Evolutionary conservation across 495 filamentous ascomycete genomes (phyloP).

Genomic region (Penicillium lagena): DNA sequence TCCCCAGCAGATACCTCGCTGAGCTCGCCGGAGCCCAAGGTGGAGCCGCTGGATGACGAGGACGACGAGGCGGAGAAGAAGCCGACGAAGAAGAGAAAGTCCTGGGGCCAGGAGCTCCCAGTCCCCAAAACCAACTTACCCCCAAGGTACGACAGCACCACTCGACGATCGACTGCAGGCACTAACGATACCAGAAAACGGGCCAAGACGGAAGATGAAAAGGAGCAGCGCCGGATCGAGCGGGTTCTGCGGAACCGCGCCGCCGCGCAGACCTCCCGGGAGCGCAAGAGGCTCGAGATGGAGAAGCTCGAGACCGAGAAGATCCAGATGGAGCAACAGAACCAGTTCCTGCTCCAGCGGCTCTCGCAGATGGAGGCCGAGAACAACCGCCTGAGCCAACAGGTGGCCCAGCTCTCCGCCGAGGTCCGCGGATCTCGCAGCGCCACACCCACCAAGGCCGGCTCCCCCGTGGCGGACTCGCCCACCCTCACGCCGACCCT

Average conservation of each 20-base stretch:
- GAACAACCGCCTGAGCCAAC: slow-evolving; percentile 57
- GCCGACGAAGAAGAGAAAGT: slow-evolving; percentile 92
- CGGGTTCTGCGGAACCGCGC: slow-evolving; percentile 93
- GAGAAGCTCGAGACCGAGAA: slow-evolving; percentile 80
- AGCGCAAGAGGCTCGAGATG: slow-evolving; percentile 91
- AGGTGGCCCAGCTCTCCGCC: slow-evolving; percentile 58
- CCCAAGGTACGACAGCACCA: slow-evolving; percentile 59
- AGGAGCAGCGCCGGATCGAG: slow-evolving; percentile 96
- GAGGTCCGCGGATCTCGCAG: slow-evolving; percentile 48
- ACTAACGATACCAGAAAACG: slow-evolving; percentile 60
- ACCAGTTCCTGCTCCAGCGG: slow-evolving; percentile 61
- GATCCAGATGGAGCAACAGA: slow-evolving; percentile 57
- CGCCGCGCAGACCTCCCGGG: slow-evolving; percentile 90
- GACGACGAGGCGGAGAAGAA: slow-evolving; percentile 58
- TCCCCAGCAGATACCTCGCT: slow-evolving; percentile 46
- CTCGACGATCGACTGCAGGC: too few species aligned
- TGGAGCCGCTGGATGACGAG: slow-evolving; percentile 16
- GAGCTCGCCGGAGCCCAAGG: slow-evolving; percentile 18
- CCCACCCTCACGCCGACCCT: slow-evolving; percentile 40
- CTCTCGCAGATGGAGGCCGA: slow-evolving; percentile 58
- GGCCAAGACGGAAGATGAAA: slow-evolving; percentile 97
- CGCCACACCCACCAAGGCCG: slow-evolving; percentile 28
- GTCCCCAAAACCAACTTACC: slow-evolving; percentile 95
- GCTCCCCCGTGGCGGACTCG: slow-evolving; percentile 32
- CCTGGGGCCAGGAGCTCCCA: slow-evolving; percentile 96